Percentiles rank a stretch among this genome's conserved stretches.
phyloP scores from a whole-genome alignment of 768 basidiomycete genomes.

The Pleurotus tuoliensis region DNA sequence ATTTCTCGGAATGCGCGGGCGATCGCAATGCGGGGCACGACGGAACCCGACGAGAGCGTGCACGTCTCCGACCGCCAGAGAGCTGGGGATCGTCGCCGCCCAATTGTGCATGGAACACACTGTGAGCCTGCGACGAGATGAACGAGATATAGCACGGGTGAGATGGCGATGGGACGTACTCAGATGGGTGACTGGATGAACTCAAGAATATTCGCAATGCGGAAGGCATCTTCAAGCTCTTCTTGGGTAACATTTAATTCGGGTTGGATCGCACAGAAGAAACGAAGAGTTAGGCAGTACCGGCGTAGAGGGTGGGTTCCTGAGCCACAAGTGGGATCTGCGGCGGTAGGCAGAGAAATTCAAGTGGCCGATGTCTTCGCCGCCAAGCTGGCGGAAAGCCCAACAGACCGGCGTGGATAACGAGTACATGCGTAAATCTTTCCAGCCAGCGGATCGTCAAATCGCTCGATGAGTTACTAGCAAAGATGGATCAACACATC shows the following conservation, averaged over 20 bases:
- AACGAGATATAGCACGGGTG: no score
- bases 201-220: neutral
- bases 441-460: neutral
- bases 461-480: neutral
- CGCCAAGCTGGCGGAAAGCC: neutral
- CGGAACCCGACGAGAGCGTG: neutral
- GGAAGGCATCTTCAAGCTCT: neutral
- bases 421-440: neutral
- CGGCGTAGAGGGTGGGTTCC: neutral
- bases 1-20: neutral
- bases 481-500: no score
- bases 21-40: neutral
- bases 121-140: neutral
- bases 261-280: neutral
- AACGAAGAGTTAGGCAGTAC: neutral
- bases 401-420: neutral
- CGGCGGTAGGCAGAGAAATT: neutral
- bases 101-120: neutral
- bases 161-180: no score
- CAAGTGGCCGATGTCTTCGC: neutral
- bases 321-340: neutral
- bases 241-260: neutral
- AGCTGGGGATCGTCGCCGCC: neutral
- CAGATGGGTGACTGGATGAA: neutral
- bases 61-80: neutral